Percentiles rank a stretch among this genome's conserved stretches.
These are phyloP conservation scores for Aspergillus floridensis DNA, from an alignment of 2,329 filamentous ascomycete genomes.

Conservation along the genomic window DNA sequence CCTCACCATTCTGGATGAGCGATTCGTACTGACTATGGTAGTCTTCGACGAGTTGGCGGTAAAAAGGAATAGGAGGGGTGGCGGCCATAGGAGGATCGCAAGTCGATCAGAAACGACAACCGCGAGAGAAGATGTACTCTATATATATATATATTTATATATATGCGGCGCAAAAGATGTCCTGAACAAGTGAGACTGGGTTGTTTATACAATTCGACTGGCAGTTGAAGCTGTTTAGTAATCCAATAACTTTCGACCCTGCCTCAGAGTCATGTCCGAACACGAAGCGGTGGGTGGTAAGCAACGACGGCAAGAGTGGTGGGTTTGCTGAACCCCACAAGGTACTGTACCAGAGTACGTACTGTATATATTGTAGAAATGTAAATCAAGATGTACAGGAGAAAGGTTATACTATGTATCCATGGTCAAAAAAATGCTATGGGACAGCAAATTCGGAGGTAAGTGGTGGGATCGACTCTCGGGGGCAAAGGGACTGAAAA, in stretches of 20 bases:
- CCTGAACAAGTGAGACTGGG: too few relatives aligned
- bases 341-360: too few relatives aligned
- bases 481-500: neutral
- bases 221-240: too few relatives aligned
- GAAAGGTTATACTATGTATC: too few relatives aligned
- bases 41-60: conserved; percentile 27
- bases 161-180: too few relatives aligned
- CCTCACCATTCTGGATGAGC: conserved; percentile 27
- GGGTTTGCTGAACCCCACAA: too few relatives aligned
- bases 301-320: too few relatives aligned
- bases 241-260: too few relatives aligned
- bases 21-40: conserved; percentile 24
- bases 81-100: conserved; percentile 24
- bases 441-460: neutral
- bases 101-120: neutral
- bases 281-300: too few relatives aligned
- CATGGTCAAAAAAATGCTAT: neutral
- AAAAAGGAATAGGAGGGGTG: conserved; percentile 22
- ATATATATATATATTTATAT: neutral
- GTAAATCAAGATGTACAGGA: too few relatives aligned
- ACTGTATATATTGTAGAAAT: too few relatives aligned
- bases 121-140: neutral
- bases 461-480: neutral
- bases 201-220: neutral
- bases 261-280: too few relatives aligned